Percentiles rank a stretch among this genome's conserved stretches.
These are phyloP conservation scores for Gamarada debralockiae DNA, from an alignment of 495 filamentous ascomycete genomes.

Conservation along the genomic window DNA sequence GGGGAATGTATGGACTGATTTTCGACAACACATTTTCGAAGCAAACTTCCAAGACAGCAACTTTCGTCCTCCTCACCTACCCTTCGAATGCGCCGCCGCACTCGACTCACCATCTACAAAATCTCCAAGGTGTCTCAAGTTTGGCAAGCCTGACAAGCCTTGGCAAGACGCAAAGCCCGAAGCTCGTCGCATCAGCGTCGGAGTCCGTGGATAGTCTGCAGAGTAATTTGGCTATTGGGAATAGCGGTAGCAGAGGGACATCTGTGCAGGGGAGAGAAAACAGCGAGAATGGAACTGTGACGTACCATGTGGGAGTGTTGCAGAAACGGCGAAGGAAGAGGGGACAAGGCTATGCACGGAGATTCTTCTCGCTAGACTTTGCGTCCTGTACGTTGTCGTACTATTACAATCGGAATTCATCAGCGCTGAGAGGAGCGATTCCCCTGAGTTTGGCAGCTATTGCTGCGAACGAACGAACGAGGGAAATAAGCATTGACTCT, in stretches of 20 bases:
- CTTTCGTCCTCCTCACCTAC: conserved; percentile 90
- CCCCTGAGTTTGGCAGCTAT: conserved; percentile 88
- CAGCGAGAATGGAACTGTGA: conserved; percentile 24
- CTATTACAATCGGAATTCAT: conserved; percentile 89
- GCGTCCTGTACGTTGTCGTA: conserved; percentile 89
- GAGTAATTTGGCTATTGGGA: conserved; percentile 32
- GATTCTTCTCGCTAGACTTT: conserved; percentile 94
- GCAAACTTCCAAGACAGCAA: conserved; percentile 88
- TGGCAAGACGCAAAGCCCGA: conserved; percentile 28
- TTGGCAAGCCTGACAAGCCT: conserved; percentile 33
- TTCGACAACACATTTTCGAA: conserved; percentile 99
- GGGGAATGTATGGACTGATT: conserved; percentile 92
- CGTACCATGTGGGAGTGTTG: conserved; percentile 74
- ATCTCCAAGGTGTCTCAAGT: conserved; percentile 54
- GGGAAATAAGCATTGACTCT: conserved; percentile 95
- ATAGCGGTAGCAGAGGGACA: conserved; percentile 16
- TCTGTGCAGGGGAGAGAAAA: conserved; percentile 19
- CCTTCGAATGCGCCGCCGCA: conserved; percentile 81
- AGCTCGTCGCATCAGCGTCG: conserved; percentile 36
- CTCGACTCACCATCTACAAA: conserved; percentile 50
- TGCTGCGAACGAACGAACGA: conserved; percentile 75
- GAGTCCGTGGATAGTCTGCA: conserved; percentile 55
- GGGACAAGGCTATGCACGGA: conserved; percentile 86
- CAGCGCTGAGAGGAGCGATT: conserved; percentile 85
- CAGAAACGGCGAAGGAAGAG: conserved; percentile 88